phyloP scores from a whole-genome alignment of 768 basidiomycete genomes.

The Leucocoprinus birnbaumii region DNA sequence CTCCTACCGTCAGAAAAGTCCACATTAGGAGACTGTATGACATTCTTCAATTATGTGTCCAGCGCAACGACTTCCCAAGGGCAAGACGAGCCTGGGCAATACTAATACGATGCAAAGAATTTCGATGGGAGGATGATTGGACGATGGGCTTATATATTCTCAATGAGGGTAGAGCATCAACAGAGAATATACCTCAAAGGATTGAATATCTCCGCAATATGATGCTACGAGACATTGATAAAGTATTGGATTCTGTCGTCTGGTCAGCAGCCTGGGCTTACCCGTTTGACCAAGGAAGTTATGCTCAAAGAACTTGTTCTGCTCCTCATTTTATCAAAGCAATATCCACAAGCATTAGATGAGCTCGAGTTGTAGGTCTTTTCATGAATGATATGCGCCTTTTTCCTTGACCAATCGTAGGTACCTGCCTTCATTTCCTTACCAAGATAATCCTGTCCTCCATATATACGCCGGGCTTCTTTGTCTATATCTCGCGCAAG shows the following conservation, averaged over 20 bases:
- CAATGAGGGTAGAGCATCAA: constrained; percentile 25
- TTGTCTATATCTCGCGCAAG: constrained; percentile 58
- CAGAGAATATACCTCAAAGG: constrained; percentile 23
- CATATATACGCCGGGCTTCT: constrained; percentile 84
- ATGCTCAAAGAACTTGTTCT: constrained; percentile 78
- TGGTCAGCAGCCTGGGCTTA: background rate
- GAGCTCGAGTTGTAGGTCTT: constrained; percentile 76
- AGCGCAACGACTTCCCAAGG: constrained; percentile 58
- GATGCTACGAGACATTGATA: constrained; percentile 67
- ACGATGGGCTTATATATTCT: constrained; percentile 60
- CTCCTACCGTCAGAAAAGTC: constrained; percentile 57
- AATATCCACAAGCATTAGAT: constrained; percentile 71
- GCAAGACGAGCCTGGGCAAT: constrained; percentile 75
- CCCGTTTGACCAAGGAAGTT: constrained; percentile 31
- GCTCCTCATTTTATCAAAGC: constrained; percentile 53
- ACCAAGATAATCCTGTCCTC: constrained; percentile 74
- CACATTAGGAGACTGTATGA: constrained; percentile 78
- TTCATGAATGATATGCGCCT: background rate
- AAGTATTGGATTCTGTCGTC: constrained; percentile 41
- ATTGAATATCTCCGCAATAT: constrained; percentile 65
- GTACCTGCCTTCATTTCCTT: constrained; percentile 86
- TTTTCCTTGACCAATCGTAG: constrained; percentile 39
- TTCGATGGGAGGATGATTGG: constrained; percentile 76
- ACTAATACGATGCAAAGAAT: constrained; percentile 72
- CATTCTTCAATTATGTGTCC: constrained; percentile 67